Evolutionary conservation across 306 rosid genomes (phyloP), one percentile per base, ranked within the genome.

Genomic region (Arachis hypogaea): DNA sequence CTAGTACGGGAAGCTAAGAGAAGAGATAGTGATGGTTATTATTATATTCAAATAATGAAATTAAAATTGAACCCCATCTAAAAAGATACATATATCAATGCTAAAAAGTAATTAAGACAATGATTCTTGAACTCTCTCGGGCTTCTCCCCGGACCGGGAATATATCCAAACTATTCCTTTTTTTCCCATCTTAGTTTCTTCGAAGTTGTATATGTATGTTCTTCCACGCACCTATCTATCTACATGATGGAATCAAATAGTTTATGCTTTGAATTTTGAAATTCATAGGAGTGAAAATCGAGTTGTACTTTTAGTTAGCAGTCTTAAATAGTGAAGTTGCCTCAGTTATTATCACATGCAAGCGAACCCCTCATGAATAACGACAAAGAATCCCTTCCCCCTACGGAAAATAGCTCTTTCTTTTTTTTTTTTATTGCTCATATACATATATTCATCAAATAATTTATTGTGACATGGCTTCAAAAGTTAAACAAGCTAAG

Each of bases 321-420:
- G 57, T 75, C 69, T 75, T 75, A 66, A 66, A 83, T 54, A 66
- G 75, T 51, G 73, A 57, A 58, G 44, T 66, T 66, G 76, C 56
- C 71, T 63, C 68, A 50, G 81, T 54, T 71, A 66, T 78, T 75
- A 61, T 78, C 81, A 78, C 69, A 71, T 70, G 83, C 81, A 82
- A 75, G n/a, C 4, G 38, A 43, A 64, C 29, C 59, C 28, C 75
- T 18, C 52, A 56, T 3, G 70, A 50, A 83, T 65, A 75, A 71
- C 73, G 76, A 79, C 86, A 76, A 72, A 65, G 10, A 14, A 57
- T 61, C 3, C 60, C 44, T 36, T 56, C 68, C 29, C 29, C 66
- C 44, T 46, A 4, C 41, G 6, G 8, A 64, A 8, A 43, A 43
- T 22, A 40, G 18, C 41, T 40, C 56, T 52, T 47, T 28, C 66